phyloP scores from a whole-genome alignment of 176 grass and related monocot species.

The Hyparrhenia diplandra region DNA sequence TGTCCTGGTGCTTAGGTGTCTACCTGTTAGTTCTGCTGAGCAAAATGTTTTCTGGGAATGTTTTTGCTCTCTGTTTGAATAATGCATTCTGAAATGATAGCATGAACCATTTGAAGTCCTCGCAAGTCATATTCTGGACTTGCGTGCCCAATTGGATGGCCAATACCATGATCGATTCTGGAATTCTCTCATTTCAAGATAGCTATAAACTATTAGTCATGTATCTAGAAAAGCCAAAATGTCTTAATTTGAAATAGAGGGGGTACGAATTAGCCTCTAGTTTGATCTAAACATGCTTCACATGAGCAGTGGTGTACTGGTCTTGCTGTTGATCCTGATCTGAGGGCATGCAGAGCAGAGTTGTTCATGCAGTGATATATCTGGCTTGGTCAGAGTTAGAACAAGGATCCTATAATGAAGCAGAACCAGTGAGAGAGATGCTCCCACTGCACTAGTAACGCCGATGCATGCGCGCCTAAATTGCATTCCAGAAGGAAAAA shows the following conservation, averaged over 20 bases:
- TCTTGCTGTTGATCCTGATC: not conserved
- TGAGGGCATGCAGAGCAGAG: not conserved
- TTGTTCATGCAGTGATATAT: not conserved
- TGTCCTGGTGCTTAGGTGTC: not conserved
- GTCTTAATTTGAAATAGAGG: no score
- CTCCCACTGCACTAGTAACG: not conserved
- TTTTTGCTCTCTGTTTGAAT: not conserved
- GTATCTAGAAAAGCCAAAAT: no score
- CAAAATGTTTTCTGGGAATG: not conserved
- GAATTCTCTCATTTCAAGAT: not conserved
- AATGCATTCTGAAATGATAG: conserved; percentile 23
- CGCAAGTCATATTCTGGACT: not conserved
- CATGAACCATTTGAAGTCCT: not conserved
- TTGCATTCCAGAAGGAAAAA: not conserved
- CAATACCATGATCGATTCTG: not conserved
- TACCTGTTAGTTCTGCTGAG: not conserved
- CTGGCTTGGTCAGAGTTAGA: conserved; percentile 3
- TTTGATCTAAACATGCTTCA: not conserved
- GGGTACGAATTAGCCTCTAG: no score
- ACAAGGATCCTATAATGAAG: conserved; percentile 24
- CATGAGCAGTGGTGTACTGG: not conserved
- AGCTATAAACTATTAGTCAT: no score
- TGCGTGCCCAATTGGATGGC: not conserved
- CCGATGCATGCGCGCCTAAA: not conserved
- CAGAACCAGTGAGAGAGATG: not conserved